Evolutionary conservation across 2,329 filamentous ascomycete species (phyloP).

Genomic region (Phoma sp.): DNA sequence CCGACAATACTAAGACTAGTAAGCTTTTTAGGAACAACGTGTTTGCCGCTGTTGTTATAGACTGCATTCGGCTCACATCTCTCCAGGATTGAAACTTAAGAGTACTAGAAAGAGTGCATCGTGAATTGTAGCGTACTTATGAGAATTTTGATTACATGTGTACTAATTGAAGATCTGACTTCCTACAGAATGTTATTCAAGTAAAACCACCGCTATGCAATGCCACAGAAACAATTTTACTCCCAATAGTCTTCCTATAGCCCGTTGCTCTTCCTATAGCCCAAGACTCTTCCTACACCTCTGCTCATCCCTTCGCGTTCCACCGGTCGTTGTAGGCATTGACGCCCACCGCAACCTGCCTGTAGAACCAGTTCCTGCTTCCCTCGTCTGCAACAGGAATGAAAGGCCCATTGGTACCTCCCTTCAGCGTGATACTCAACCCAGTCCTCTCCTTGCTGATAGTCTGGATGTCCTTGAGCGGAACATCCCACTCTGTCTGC

Average conservation of each 20-base stretch:
- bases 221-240: neutral
- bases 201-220: slow-evolving; percentile 10
- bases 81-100: no score
- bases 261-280: no score
- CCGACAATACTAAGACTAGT: no score
- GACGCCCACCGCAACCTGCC: slow-evolving; percentile 69
- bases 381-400: slow-evolving; percentile 92
- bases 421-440: slow-evolving; percentile 84
- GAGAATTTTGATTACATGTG: no score
- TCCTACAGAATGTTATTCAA: no score
- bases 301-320: slow-evolving; percentile 61
- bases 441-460: slow-evolving; percentile 97
- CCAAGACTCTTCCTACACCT: neutral
- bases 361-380: slow-evolving; percentile 69
- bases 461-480: slow-evolving; percentile 93
- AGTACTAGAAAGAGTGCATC: no score
- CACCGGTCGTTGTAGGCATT: slow-evolving; percentile 72
- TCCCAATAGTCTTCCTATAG: no score
- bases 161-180: no score
- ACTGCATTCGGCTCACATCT: no score
- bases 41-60: no score
- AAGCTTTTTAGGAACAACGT: no score
- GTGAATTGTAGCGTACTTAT: no score
- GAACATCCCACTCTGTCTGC: slow-evolving; percentile 93
- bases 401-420: slow-evolving; percentile 92